Conservation (phyloP, 768 basidiomycete genomes). For the Psilocybe azurescens region DNA sequence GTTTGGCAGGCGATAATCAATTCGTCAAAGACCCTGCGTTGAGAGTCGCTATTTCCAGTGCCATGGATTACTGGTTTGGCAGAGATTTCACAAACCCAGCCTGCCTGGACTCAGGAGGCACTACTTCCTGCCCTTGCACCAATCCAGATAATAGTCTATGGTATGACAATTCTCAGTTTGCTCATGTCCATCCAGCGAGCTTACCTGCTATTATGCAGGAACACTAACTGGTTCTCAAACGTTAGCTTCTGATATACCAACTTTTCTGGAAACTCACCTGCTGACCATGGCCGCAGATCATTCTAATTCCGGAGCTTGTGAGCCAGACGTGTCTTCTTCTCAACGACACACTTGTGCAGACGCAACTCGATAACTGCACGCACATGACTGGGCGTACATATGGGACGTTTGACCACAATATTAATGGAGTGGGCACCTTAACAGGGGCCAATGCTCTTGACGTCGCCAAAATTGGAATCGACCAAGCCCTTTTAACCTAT, state of each 20-base stretch:
- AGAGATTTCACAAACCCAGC: constrained; percentile 59
- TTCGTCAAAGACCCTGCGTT: constrained; percentile 47
- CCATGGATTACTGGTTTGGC: constrained; percentile 69
- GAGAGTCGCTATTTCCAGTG: constrained; percentile 45
- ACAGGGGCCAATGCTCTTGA: constrained; percentile 73
- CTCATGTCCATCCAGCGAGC: background rate
- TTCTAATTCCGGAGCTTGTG: constrained; percentile 62
- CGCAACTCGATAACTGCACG: constrained; percentile 50
- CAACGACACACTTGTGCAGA: constrained; percentile 46
- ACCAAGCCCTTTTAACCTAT: constrained; percentile 45
- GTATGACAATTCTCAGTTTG: constrained; percentile 23
- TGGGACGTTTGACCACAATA: constrained; percentile 44
- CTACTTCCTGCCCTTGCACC: constrained; percentile 56
- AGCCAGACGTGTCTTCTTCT: constrained; percentile 64
- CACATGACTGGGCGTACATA: constrained; percentile 58
- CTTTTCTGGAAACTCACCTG: background rate
- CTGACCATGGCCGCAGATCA: constrained; percentile 43
- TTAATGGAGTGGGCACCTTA: constrained; percentile 52
- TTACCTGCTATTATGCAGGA: constrained; percentile 41
- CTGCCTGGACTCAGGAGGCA: constrained; percentile 63
- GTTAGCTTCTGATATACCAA: constrained; percentile 33
- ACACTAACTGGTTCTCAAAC: constrained; percentile 70
- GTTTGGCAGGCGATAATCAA: constrained; percentile 42
- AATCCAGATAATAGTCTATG: constrained; percentile 51
- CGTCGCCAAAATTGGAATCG: constrained; percentile 66